Evolutionary conservation across 2,329 filamentous ascomycete genomes (phyloP), one percentile per base, ranked within the genome.

Genomic region (Ceratocystis lukuohia): DNA sequence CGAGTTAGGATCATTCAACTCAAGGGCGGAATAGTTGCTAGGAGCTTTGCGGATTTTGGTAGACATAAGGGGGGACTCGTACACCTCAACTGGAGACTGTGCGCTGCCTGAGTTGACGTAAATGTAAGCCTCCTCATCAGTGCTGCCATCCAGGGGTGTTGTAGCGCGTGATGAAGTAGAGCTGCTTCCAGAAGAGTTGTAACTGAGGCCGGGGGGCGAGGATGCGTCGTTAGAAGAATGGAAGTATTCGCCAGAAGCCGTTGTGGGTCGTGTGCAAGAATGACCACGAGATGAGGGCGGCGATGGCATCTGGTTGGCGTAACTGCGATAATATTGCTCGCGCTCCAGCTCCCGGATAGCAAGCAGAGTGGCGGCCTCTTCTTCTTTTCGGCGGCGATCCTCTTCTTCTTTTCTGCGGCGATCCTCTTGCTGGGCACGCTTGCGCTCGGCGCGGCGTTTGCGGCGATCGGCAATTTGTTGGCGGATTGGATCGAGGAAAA

Each of bases 401-500:
- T 53, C 28, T 22, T 66, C 25, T 30, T 62, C 33, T 17, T 61
- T 56, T 15, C 44, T 28, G 37, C 64, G 48, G 12, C 30, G 53
- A 64, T 74, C 72, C 17, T 74, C 68, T 68, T 76, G 74, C 69
- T 76, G 74, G 70, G 77, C 76, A 66, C 73, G 72, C 72, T 79
- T 77, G 73, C 78, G 76, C 73, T 79, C 75, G 71, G 77, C 77
- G 70, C 80, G 77, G 70, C 79, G 76, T 71, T 80, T 74, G 74
- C 80, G 80, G 71, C 79, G 77, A 59, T 78, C 78, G 69, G 78
- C 76, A 65, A 86, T 77, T 68, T 82, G 79, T 57, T 79, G 74
- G 69, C 92, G 88, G 73, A 97, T 89, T 33, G 93, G 93, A 44
- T 86, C 86, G 57, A 99, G 83, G 81, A 97, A 97, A 53, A 84